Conservation (phyloP, 2,329 filamentous ascomycete species). For the Pseudopithomyces chartarum region DNA sequence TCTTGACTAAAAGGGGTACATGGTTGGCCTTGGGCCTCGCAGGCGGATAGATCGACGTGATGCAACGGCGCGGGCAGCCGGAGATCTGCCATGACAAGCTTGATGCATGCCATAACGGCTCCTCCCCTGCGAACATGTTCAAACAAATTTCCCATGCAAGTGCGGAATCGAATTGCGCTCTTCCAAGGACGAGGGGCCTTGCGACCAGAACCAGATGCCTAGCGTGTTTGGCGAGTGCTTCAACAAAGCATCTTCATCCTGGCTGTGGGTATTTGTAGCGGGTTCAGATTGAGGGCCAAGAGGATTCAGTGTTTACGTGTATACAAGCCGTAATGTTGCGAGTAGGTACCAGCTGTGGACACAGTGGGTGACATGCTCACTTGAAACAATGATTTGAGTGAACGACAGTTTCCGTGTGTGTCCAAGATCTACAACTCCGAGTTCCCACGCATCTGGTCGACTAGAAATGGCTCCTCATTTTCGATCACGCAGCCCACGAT, state of each 20-base stretch:
- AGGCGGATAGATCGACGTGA: conserved; percentile 6
- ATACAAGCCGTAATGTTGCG: not conserved
- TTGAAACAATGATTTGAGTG: not conserved
- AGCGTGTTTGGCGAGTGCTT: conserved; percentile 12
- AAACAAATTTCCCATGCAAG: conserved; percentile 25
- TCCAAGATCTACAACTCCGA: not conserved
- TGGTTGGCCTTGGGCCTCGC: not conserved
- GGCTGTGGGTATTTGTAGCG: not conserved
- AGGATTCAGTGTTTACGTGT: not conserved
- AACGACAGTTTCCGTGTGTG: not conserved
- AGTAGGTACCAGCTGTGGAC: not conserved
- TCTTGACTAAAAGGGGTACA: conserved; percentile 1
- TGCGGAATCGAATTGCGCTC: conserved; percentile 8
- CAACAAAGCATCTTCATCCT: not conserved
- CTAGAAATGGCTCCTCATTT: not conserved
- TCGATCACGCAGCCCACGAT: not conserved
- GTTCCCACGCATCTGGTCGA: not conserved
- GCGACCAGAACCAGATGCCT: conserved; percentile 1
- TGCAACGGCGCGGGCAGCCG: conserved; percentile 2
- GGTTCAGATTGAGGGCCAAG: not conserved
- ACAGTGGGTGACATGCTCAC: not conserved
- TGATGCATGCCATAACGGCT: conserved; percentile 7
- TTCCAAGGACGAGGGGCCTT: conserved; percentile 10
- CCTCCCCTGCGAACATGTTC: conserved; percentile 35
- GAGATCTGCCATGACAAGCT: conserved; percentile 16